Evolutionary conservation across 2,329 filamentous ascomycete genomes (phyloP).

Genomic region (Ilyonectria mors-panacis): DNA sequence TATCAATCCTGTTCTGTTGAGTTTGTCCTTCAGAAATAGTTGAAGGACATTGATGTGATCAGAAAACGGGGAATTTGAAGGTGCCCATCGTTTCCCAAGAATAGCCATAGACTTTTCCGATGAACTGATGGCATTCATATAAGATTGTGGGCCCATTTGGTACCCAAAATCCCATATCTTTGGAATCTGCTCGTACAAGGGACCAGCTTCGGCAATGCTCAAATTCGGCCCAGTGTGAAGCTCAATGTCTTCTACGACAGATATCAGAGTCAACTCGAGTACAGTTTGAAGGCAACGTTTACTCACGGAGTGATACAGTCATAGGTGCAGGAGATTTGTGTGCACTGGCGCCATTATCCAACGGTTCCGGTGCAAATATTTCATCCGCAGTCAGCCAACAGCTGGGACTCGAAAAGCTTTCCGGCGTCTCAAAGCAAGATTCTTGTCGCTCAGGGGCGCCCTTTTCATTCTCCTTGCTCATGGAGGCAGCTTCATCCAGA

Average conservation of each 20-base stretch:
- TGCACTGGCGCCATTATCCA: not conserved
- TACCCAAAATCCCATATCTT: conserved; percentile 52
- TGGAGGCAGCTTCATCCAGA: conserved; percentile 35
- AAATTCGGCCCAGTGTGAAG: not conserved
- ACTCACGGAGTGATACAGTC: not conserved
- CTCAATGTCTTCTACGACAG: not conserved
- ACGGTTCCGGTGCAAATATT: not conserved
- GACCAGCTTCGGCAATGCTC: conserved; percentile 28
- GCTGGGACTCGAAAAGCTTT: not conserved
- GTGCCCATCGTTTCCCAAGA: conserved; percentile 42
- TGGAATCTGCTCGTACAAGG: conserved; percentile 45
- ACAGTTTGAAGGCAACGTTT: not conserved
- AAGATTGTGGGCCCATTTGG: conserved; percentile 49
- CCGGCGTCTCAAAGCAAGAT: not conserved
- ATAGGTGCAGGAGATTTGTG: not conserved
- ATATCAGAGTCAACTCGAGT: not conserved
- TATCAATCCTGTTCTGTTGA: conserved; percentile 33
- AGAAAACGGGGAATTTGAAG: conserved; percentile 50
- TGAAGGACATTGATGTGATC: conserved; percentile 51
- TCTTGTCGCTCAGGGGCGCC: not conserved
- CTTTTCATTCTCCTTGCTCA: not conserved
- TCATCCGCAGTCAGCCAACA: not conserved
- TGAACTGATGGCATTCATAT: conserved; percentile 44
- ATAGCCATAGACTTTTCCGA: conserved; percentile 39
- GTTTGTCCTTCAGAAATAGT: conserved; percentile 43